These are phyloP conservation scores for Circinella umbellata DNA, from an alignment of 371 early-diverging fungal genomes.

Conservation along the genomic window DNA sequence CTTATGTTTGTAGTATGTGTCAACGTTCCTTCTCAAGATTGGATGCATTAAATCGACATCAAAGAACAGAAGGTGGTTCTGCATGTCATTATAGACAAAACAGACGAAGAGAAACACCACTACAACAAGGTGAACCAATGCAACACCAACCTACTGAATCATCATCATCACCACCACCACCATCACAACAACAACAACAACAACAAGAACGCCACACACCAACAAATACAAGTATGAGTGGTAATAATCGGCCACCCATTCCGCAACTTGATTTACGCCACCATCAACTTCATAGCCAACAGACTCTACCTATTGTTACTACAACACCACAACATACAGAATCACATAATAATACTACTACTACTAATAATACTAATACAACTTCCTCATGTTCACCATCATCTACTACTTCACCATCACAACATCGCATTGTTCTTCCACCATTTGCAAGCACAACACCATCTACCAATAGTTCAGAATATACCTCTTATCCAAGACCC, in stretches of 20 bases:
- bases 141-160: background rate
- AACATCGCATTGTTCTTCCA: conserved; percentile 1
- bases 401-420: background rate
- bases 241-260: conserved; percentile 1
- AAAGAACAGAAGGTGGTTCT: conserved; percentile 63
- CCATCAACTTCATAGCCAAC: conserved; percentile 3
- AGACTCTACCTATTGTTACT: background rate
- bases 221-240: background rate
- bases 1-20: conserved; percentile 61
- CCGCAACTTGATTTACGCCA: conserved; percentile 16
- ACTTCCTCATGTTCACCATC: background rate
- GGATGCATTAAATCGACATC: conserved; percentile 75
- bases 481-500: background rate
- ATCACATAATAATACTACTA: background rate
- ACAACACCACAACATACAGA: background rate
- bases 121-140: background rate
- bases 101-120: background rate
- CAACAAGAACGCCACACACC: conserved; percentile 5
- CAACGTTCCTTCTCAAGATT: conserved; percentile 65
- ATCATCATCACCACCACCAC: background rate
- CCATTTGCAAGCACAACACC: conserved; percentile 6
- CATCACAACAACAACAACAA: background rate
- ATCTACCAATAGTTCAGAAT: background rate
- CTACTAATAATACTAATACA: background rate
- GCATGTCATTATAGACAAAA: conserved; percentile 20